Base-by-base conservation (phyloP, 1,284 basidiomycete species). In the Mycocalia duriaeana region DNA sequence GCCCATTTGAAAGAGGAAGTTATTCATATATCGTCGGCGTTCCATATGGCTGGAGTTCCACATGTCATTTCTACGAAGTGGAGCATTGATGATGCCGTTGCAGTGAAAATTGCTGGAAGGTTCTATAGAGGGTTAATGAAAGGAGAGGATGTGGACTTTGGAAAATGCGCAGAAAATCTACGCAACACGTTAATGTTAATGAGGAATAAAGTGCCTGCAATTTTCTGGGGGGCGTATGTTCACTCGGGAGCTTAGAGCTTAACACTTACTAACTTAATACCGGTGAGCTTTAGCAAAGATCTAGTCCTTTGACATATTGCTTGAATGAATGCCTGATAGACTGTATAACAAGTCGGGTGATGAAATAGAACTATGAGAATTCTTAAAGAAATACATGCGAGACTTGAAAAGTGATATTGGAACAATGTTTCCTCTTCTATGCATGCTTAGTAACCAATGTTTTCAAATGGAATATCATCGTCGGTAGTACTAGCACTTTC, bases 1-100 rank as follows among this genome's bases (percentile, higher is more conserved):
- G 6, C 23, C 13, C 9, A 28, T 11, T 42, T 55, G 14, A 38
- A 28, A 14, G 52, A 52, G 18, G 54, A 55, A 46, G 45, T 42
- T 3, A 47, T 55, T 14, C 54, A 55, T 31, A 31, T 53, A n/a
- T 48, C 54, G 24, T 40, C 52, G 14, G 52, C 49, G 26, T 55
- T 55, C 34, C 52, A 51, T 34, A 50, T 52, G 48, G 46, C 44
- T 9, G 52, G 50, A 9, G 50, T 55, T 13, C 54, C 54, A 7
- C 45, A 55, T 37, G 37, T 40, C 4, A 42, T 53, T 11, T 47
- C 46, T 13, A 48, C 54, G 13, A 26, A 37, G 19, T 53, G 51
- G 54, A 47, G 41, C 14, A 45, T 55, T 5, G 52, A 53, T 19
- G 54, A 55, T 25, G 39, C n/a, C 9, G n/a, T 48, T 4, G 49